A percentile compares a stretch with the other conserved stretches of the same genome.
These are phyloP conservation scores for Rhizomucor pusillus DNA, from an alignment of 371 early-diverging fungal genomes.

Conservation along the genomic window DNA sequence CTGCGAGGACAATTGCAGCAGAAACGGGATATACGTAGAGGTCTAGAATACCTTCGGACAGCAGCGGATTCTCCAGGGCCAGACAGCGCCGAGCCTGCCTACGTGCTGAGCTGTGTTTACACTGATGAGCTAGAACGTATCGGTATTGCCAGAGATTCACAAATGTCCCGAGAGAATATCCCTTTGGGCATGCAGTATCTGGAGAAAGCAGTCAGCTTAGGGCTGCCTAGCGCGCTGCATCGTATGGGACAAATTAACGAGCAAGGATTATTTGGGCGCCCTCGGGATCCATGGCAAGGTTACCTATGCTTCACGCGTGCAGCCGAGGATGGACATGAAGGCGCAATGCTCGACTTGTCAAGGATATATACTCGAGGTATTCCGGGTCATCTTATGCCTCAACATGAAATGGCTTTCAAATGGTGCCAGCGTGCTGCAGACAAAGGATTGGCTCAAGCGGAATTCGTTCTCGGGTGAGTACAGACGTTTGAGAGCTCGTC, in stretches of 20 bases:
- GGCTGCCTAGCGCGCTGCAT: slow-evolving; percentile 13
- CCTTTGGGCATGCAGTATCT: slow-evolving; percentile 16
- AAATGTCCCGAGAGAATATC: slow-evolving; percentile 9
- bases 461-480: slow-evolving; percentile 21
- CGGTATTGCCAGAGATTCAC: slow-evolving; percentile 12
- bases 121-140: slow-evolving; percentile 25
- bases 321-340: slow-evolving; percentile 18
- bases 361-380: slow-evolving; percentile 16
- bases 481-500: background rate
- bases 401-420: slow-evolving; percentile 19
- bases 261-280: slow-evolving; percentile 14
- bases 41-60: slow-evolving; percentile 15
- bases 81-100: slow-evolving; percentile 38
- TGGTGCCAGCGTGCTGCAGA: slow-evolving; percentile 26
- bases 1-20: slow-evolving; percentile 16
- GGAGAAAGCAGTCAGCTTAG: slow-evolving; percentile 11
- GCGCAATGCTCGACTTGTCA: slow-evolving; percentile 20
- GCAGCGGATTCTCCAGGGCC: slow-evolving; percentile 20
- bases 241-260: slow-evolving; percentile 19
- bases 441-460: slow-evolving; percentile 21
- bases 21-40: slow-evolving; percentile 12
- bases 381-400: slow-evolving; percentile 10
- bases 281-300: slow-evolving; percentile 9
- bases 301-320: slow-evolving; percentile 15
- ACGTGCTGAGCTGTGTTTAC: slow-evolving; percentile 38